A percentile compares a stretch with the other conserved stretches of the same genome.
These are phyloP conservation scores for Betula pendula DNA, from an alignment of 306 rosid genomes.

Conservation along the genomic window DNA sequence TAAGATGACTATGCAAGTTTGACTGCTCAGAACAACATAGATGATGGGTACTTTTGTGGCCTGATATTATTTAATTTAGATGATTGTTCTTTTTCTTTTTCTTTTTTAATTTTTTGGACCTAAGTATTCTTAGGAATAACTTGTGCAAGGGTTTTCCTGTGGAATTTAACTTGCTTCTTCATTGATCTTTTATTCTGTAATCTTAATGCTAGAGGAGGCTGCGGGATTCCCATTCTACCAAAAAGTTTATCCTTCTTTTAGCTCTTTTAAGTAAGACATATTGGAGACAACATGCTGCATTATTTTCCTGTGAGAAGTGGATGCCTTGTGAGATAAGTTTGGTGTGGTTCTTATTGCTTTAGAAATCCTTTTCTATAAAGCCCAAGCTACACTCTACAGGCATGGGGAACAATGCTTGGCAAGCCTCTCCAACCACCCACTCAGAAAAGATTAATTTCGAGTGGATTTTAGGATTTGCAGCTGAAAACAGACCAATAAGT, in stretches of 20 bases:
- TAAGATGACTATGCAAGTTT: neutral
- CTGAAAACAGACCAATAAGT: too few species aligned
- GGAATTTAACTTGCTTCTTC: neutral
- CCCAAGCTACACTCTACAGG: neutral
- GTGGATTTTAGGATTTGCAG: too few species aligned
- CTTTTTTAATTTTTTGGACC: neutral
- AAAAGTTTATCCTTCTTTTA: neutral
- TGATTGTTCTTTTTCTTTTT: neutral
- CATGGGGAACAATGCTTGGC: too few species aligned
- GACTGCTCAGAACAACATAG: slow-evolving; percentile 1
- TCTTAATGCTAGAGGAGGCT: neutral
- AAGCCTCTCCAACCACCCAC: too few species aligned
- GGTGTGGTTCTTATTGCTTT: neutral
- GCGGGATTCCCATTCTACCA: neutral
- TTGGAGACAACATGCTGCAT: neutral
- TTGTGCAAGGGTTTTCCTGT: neutral
- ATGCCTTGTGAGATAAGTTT: neutral
- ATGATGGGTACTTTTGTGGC: neutral
- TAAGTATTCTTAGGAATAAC: slow-evolving; percentile 1
- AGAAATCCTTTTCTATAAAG: neutral
- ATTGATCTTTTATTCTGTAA: neutral
- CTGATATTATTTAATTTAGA: slow-evolving; percentile 7
- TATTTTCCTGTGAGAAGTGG: neutral
- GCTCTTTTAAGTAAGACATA: neutral
- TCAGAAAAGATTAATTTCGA: too few species aligned